Base-by-base conservation (phyloP, 495 filamentous ascomycete species). In the Penicillium pulvis region DNA sequence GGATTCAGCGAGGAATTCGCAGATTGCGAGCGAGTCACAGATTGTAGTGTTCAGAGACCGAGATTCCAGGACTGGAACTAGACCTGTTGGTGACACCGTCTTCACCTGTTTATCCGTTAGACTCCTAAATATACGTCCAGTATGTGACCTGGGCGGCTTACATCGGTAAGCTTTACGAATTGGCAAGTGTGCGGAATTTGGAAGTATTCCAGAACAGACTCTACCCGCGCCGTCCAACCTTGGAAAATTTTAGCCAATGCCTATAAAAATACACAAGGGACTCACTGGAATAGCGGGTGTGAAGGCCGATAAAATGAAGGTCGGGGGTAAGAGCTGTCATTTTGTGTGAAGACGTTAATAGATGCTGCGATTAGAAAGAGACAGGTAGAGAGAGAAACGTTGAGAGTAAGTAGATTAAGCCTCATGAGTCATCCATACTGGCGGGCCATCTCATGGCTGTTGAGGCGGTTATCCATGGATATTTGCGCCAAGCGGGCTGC, bases 11-110 rank as follows among this genome's bases (percentile, higher is more conserved):
- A 86, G 73, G 60, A 78, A 80, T 53, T 84, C 81, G 68, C 72
- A 69, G 56, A 85, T 85, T 54, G 83, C 71, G 19, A 85, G 73
- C 17, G 82, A 83, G 53, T 85, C 82, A 50, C 66, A 71, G 41
- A 85, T 69, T 10, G 71, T 54, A 35, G 75, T 66, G 51, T 44
- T 58, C 19, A 68, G 48, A 9, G 67, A 66, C 52, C 62, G 61
- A 51, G 64, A 67, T 57, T 67, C 44, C 2, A 78, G 61, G 45
- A 72, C 28, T 10, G 75, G 75, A 24, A 76, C 72, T 6, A 73
- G 56, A 16, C 71, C 72, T 3, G 64, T 62, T 17, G 66, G 68
- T 19, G 75, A 75, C 44, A 63, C 42, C 2, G 47, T 43, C 61
- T 68, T 71, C 44, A 58, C 62, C 71, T 72, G 42, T 26, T 20